A percentile compares a stretch with the other conserved stretches of the same genome.
Conservation (phyloP, 108 stramenopile species). For the Pseudonitzschia delicatissima region DNA sequence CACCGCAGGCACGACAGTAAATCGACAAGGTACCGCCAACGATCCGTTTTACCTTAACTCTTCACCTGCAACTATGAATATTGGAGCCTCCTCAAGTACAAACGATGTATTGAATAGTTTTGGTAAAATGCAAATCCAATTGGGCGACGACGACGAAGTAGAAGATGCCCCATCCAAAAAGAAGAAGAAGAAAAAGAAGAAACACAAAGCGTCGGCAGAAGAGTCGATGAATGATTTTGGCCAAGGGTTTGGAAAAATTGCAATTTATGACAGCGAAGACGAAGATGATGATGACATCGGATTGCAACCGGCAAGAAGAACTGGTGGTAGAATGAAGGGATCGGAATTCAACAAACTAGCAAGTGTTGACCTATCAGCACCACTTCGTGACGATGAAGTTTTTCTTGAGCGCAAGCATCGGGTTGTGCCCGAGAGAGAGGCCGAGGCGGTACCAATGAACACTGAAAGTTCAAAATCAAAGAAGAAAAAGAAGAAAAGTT, state of each 20-base stretch:
- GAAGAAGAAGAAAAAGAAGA: constrained; percentile 42
- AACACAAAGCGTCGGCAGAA: background rate
- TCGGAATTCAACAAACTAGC: constrained; percentile 65
- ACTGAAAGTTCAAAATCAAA: constrained; percentile 25
- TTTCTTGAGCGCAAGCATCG: constrained; percentile 76
- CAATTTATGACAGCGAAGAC: constrained; percentile 64
- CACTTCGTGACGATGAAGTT: constrained; percentile 81
- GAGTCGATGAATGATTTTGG: constrained; percentile 10
- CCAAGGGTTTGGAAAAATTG: constrained; percentile 10
- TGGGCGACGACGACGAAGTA: constrained; percentile 56
- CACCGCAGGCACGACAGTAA: too few species aligned
- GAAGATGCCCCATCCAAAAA: constrained; percentile 65
- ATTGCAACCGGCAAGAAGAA: background rate
- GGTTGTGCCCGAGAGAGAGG: constrained; percentile 47
- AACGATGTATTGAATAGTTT: constrained; percentile 37
- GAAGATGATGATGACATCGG: constrained; percentile 63
- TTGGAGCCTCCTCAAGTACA: background rate
- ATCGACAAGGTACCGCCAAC: too few species aligned
- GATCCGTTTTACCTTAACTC: constrained; percentile 80
- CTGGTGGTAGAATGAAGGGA: constrained; percentile 11
- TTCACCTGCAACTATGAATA: background rate
- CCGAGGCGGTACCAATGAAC: constrained; percentile 3
- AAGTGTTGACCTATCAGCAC: constrained; percentile 80
- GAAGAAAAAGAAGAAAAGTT: constrained; percentile 42
- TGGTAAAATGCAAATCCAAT: constrained; percentile 62